Evolutionary conservation across 495 filamentous ascomycete species (phyloP), one percentile per base, ranked within the genome.

Genomic region (Penicillium arizonense): DNA sequence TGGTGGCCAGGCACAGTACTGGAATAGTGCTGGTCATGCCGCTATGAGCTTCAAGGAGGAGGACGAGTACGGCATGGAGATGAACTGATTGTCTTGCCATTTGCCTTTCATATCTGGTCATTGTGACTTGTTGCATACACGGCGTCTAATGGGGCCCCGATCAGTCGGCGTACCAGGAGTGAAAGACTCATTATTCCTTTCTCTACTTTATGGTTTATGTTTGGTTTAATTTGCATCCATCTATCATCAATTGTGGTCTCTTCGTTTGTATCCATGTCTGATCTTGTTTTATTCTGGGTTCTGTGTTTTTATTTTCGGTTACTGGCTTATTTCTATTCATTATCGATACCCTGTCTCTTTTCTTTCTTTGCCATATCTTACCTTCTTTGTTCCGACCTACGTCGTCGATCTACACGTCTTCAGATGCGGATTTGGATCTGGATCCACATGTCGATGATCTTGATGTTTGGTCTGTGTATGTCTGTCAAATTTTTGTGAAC

Each of bases 11-110:
- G 61, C 71, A 5, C 84, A 89, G 50, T 93, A 86, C 69, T 90
- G 91, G 82, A 83, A 78, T 44, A 83, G 82, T 48, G 83, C 87
- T 44, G 82, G 85, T 32, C 71, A 76, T 46, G 84, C 88, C 16
- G 82, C 77, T 23, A 83, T 88, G 63, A 80, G 80, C 62, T 91
- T 96, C 74, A 96, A 96, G 67, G 91, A 96, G 63, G 91, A 96
- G 67, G 91, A 96, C 57, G 90, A 93, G 62, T 91, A 88, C 55
- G 79, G 79, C 46, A 94, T 94, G 90, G 90, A 96, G 56, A 82
- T 87, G 69, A 80, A 75, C 45, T 85, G 64, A 72, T 38, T 37
- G 51, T 35, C 28, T 44, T 39, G 21, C 34, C 6, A 18, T 44
- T 46, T 48, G 53, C 23, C 38, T 24, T 43, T 50, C 48, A 36